Base-by-base conservation (phyloP, 257 asterid species). In the Nicotiana paniculata region DNA sequence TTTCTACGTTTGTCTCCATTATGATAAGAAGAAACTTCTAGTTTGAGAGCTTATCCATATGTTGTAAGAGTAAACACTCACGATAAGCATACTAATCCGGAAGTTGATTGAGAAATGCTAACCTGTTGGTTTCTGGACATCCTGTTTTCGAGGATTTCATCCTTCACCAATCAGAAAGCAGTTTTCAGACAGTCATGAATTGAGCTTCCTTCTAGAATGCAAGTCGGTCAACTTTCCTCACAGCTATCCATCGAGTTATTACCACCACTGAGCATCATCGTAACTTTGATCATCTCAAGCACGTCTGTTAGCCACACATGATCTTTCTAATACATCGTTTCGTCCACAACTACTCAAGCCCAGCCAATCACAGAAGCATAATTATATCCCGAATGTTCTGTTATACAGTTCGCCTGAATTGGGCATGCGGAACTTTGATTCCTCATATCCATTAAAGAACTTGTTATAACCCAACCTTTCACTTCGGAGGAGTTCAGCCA, bases 81-180 rank as follows among this genome's bases (percentile, higher is more conserved):
- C 30, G 43, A 79, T 59, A 43, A 43, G 17, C 12, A 67, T 26
- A 51, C 9, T 15, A 51, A 11, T 15, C 7, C 43, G 16, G 79
- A 33, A 59, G 26, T 37, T 9, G 69, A 35, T 43, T 70, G 43
- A 16, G 11, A 30, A 83, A 39, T 33, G 76, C 90, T 80, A 53
- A 89, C 91, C 93, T 87, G 85, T 83, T 82, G 89, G 90, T 82
- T 88, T 90, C 82, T 62, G 91, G 94, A 91, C 86, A 84, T 91
- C 90, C 84, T 81, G 84, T 85, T 86, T 83, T 84, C 62, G 85
- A 87, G 90, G 95, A 91, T 87, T 86, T 82, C 84, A 83, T 88
- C 97, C 91, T 88, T 85, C 92, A 89, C 93, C 97, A 91, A 90
- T 88, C 83, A 54, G 89, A 89, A 90, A 88, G 90, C 89, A 85